Base-by-base conservation (phyloP, 345 rosid genomes). In the Syzygium aqueum region DNA sequence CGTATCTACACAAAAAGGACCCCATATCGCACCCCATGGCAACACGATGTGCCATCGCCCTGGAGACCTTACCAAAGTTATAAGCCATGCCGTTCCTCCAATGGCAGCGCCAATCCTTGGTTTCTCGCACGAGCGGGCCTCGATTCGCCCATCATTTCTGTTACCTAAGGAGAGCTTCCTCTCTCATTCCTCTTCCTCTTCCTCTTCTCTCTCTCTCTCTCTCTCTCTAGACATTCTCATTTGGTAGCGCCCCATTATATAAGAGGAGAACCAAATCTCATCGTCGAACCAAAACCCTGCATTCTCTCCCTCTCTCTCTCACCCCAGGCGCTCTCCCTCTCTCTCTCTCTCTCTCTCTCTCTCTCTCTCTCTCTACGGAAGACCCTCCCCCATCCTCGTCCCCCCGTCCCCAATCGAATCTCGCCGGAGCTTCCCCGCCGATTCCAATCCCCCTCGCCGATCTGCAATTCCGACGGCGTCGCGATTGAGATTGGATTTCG, bases 281-380 rank as follows among this genome's bases (percentile, higher is more conserved):
- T 80, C 85, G 23, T 54, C 43, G 30, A 43, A 40, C 87, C 52
- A 65, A 84, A 86, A 59, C 85, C 87, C 84, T 85, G 87, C 82
- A 49, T 46, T 63, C 83, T 21, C 27, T 85, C 80, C 25, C 46
- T 5, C 46, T 43, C 46, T 43, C 46, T 61, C 77, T 33, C 87
- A 57, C 3, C 30, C 65, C 49, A 37, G 37, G 6, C 49, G 57
- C 82, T 80, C 84, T 37, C 27, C 63, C 63, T 6, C 13, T 85
- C 80, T 33, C 40, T 37, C 40, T 37, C 40, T 37, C 40, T 37
- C 40, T 37, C 40, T 37, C 3, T 33, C 37, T 33, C 3, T 61
- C 77, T 33, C 87, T 80, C 84, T 25, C 43, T 43, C 46, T 43
- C 46, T 61, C 83, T 30, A 52, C 15, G 23, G 33, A 30, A 37